These are phyloP conservation scores for Penicillium simplicissimum DNA, from an alignment of 495 filamentous ascomycete species.

Conservation along the genomic window DNA sequence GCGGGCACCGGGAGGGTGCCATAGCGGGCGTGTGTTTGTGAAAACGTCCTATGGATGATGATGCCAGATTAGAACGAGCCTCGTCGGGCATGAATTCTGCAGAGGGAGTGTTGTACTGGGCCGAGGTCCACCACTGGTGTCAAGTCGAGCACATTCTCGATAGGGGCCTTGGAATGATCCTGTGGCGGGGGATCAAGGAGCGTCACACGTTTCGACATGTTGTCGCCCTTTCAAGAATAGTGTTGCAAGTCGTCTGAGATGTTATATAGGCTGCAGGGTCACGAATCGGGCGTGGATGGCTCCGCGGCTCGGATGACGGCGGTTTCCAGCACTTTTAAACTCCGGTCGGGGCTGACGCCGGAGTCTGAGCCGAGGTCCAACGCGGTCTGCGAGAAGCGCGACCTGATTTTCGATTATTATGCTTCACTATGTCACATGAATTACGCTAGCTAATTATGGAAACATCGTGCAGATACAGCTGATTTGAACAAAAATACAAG, in stretches of 20 bases:
- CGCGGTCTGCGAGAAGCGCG: neutral
- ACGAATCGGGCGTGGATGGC: neutral
- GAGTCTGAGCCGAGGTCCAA: constrained; percentile 27
- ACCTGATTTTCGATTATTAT: neutral
- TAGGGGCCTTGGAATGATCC: constrained; percentile 70
- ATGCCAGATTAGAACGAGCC: constrained; percentile 6
- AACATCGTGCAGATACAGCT: neutral
- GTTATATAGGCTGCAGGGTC: neutral
- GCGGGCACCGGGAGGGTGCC: constrained; percentile 87
- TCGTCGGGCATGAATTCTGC: neutral
- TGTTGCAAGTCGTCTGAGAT: neutral
- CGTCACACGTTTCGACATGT: constrained; percentile 53
- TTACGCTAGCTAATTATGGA: neutral
- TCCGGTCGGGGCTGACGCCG: constrained; percentile 4
- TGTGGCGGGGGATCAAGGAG: constrained; percentile 73
- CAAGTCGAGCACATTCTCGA: constrained; percentile 88
- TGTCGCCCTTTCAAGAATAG: neutral
- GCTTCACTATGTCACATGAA: neutral
- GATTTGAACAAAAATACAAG: neutral
- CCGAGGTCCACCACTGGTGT: constrained; percentile 78
- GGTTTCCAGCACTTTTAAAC: constrained; percentile 16
- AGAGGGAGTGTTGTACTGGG: constrained; percentile 51
- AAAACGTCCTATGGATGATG: constrained; percentile 67
- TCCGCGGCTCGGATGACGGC: constrained; percentile 12
- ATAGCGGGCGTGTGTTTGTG: constrained; percentile 86